A percentile compares a stretch with the other conserved stretches of the same genome.
phyloP scores from a whole-genome alignment of 352 stramenopile species.

The Pythium biforme region DNA sequence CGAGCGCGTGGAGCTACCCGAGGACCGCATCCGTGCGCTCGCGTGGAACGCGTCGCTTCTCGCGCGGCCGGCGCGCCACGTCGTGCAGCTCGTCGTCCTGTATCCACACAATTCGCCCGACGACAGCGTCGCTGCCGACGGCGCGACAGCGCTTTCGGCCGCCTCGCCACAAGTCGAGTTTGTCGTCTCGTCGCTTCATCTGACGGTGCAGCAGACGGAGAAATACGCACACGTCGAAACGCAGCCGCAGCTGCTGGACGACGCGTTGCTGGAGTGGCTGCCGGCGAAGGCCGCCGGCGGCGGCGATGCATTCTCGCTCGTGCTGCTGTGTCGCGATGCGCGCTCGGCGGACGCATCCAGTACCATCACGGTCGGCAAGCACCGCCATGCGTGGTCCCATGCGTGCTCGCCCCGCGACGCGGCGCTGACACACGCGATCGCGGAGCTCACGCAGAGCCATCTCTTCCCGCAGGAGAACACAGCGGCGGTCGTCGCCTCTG shows the following conservation, averaged over 20 bases:
- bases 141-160: background rate
- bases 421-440: conserved; percentile 29
- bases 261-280: conserved; percentile 24
- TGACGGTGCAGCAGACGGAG: background rate
- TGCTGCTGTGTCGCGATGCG: conserved; percentile 19
- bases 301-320: conserved; percentile 20
- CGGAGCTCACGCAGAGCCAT: conserved; percentile 38
- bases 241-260: conserved; percentile 27
- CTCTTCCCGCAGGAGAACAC: conserved; percentile 33
- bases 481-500: background rate
- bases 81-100: conserved; percentile 15
- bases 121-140: background rate
- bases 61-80: conserved; percentile 16
- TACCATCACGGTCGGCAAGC: conserved; percentile 47
- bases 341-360: conserved; percentile 1
- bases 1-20: conserved; percentile 54
- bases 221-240: background rate
- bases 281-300: background rate
- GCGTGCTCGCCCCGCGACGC: conserved; percentile 19
- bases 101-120: background rate
- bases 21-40: conserved; percentile 53
- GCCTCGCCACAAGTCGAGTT: conserved; percentile 1
- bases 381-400: conserved; percentile 64
- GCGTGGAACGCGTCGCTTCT: conserved; percentile 34
- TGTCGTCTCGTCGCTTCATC: background rate